Percentiles rank a stretch among this genome's conserved stretches.
These are phyloP conservation scores for Oemleria cerasiformis DNA, from an alignment of 306 rosid genomes.

Conservation along the genomic window DNA sequence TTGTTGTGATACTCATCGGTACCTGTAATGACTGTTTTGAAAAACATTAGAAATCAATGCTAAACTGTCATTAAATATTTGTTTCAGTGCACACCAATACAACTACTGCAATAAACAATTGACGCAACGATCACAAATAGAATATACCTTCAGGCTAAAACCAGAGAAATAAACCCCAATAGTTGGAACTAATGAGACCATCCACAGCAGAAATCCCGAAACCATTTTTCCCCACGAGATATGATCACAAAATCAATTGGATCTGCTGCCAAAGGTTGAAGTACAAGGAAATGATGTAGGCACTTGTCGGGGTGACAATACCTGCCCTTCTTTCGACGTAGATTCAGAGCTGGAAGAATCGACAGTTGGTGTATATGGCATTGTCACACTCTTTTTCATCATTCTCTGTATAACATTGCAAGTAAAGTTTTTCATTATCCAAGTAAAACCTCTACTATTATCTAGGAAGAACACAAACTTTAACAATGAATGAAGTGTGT, in stretches of 20 bases:
- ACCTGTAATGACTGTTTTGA: no score
- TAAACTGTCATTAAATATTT: background rate
- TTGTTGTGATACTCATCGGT: no score
- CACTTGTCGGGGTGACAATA: conserved; percentile 53
- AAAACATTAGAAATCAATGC: background rate
- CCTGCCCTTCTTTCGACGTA: conserved; percentile 45
- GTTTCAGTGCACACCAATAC: background rate
- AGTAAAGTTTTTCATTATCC: conserved; percentile 4
- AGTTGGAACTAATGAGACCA: no score
- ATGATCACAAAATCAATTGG: conserved; percentile 26
- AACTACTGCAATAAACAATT: background rate
- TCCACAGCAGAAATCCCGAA: background rate
- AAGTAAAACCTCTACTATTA: conserved; percentile 4
- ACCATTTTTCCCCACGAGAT: background rate
- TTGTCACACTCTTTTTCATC: conserved; percentile 45
- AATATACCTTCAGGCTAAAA: no score
- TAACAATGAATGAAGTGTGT: background rate
- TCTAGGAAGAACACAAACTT: background rate
- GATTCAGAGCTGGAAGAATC: conserved; percentile 46
- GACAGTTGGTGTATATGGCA: conserved; percentile 79
- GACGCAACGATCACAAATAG: background rate
- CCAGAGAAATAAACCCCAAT: no score
- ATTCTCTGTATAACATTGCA: conserved; percentile 49
- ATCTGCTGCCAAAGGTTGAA: conserved; percentile 72
- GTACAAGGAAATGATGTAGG: conserved; percentile 52